Base-by-base conservation (phyloP, 2,329 filamentous ascomycete species). In the Neofusicoccum ribis region DNA sequence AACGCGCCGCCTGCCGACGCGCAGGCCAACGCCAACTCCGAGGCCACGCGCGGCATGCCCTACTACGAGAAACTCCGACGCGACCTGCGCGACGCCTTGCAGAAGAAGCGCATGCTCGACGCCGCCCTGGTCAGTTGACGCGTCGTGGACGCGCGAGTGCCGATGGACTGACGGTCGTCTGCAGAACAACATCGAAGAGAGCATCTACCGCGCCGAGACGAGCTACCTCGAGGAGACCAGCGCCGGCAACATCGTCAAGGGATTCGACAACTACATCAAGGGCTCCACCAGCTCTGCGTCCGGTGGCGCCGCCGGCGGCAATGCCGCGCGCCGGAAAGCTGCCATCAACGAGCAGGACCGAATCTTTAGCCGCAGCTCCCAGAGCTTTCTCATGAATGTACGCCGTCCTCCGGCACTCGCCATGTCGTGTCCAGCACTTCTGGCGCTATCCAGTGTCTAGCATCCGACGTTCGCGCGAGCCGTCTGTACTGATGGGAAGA, bases 201-300 rank as follows among this genome's bases (percentile, higher is more conserved):
- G 86, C 69, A 98, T 99, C 72, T 88, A 86, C 74, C 88, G 90
- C 69, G 90, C 92, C 73, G 95, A 99, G 78, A 88, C 89, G 65
- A 85, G 89, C 17, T 99, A 99, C 77, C 88, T 99, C 60, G 94
- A 98, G 77, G 92, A 92, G 72, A 89, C 89, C 14, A 88, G 84
- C 71, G 86, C 86, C 20, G 95, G 95, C 50, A 99, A 99, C 81
- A 98, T 99, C 75, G 94, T 99, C 76, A 93, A 91, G 56, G 95
- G 95, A 23, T 99, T 99, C 78, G 95, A 99, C 78, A 96, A 93
- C 76, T 99, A 98, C 81, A 96, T 97, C 83, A 99, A 99, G 79
- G 93, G 92, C 63, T 86, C 85, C 17, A 85, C 50, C 15, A 17
- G 27, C 5, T 73, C 86, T 8, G 86, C 87, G n/a, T 82, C 84